These are phyloP conservation scores for Coemansia sp. DNA, from an alignment of 192 early-diverging fungal species.

Conservation along the genomic window DNA sequence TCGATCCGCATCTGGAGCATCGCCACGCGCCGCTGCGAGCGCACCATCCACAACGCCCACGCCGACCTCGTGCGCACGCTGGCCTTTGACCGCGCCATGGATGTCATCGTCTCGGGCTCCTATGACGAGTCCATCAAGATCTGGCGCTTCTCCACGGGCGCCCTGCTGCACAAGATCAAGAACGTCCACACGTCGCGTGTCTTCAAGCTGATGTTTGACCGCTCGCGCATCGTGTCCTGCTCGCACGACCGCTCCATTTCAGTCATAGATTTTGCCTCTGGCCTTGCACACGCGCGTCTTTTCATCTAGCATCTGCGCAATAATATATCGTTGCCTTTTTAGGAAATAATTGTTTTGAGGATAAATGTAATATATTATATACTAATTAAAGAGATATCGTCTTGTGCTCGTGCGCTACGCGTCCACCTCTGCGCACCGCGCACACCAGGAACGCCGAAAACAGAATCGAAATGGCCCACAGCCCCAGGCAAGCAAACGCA, in stretches of 20 bases:
- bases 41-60: slow-evolving; percentile 50
- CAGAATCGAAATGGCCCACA: slow-evolving; percentile 43
- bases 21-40: slow-evolving; percentile 58
- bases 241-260: slow-evolving; percentile 65
- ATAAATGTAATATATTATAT: background rate
- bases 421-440: slow-evolving; percentile 25
- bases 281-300: slow-evolving; percentile 31
- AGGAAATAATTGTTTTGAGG: background rate
- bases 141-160: slow-evolving; percentile 79
- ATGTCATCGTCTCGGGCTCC: slow-evolving; percentile 80
- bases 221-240: slow-evolving; percentile 82
- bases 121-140: slow-evolving; percentile 91
- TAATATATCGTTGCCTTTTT: background rate
- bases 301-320: slow-evolving; percentile 11
- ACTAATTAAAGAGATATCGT: background rate
- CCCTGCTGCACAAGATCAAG: slow-evolving; percentile 58
- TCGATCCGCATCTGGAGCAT: slow-evolving; percentile 82
- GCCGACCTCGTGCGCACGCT: slow-evolving; percentile 45
- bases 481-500: slow-evolving; percentile 40
- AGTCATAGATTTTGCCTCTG: slow-evolving; percentile 46
- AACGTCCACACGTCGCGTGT: slow-evolving; percentile 69
- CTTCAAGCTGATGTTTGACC: slow-evolving; percentile 83
- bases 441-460: slow-evolving; percentile 46
- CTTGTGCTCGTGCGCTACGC: background rate
- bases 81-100: slow-evolving; percentile 32